Evolutionary conservation across 352 stramenopile genomes (phyloP).

Genomic region (Aphanomyces astaci): DNA sequence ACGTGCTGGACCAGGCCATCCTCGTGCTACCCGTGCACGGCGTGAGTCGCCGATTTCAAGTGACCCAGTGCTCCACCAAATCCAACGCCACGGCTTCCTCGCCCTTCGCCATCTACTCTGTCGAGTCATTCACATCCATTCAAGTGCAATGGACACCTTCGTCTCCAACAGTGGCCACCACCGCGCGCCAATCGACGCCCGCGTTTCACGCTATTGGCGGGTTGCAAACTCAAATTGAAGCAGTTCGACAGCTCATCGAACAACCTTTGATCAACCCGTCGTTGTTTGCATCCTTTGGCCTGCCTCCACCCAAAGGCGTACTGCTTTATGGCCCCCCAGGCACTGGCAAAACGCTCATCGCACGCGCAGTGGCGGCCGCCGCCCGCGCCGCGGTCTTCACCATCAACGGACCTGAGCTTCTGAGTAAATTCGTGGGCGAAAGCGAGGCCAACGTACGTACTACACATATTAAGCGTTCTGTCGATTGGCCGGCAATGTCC

Average conservation of each 20-base stretch:
- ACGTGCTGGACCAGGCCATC: slow-evolving; percentile 42
- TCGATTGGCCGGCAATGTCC: slow-evolving; percentile 17
- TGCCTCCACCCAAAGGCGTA: slow-evolving; percentile 92
- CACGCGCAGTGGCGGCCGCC: slow-evolving; percentile 86
- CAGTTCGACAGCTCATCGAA: slow-evolving; percentile 94
- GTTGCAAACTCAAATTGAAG: slow-evolving; percentile 88
- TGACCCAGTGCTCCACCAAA: slow-evolving; percentile 24
- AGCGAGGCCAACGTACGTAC: slow-evolving; percentile 75
- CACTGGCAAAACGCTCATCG: slow-evolving; percentile 95
- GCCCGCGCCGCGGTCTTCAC: slow-evolving; percentile 90
- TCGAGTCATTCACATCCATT: slow-evolving; percentile 25
- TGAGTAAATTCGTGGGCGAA: slow-evolving; percentile 93
- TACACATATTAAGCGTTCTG: too few relatives aligned
- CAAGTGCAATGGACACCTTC: not conserved
- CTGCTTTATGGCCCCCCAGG: slow-evolving; percentile 93
- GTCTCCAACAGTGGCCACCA: slow-evolving; percentile 32
- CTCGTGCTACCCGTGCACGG: slow-evolving; percentile 58
- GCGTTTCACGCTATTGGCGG: slow-evolving; percentile 81
- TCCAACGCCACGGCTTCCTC: slow-evolving; percentile 13
- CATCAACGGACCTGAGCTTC: slow-evolving; percentile 95
- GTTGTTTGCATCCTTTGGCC: slow-evolving; percentile 88
- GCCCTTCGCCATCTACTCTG: slow-evolving; percentile 9
- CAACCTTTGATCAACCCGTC: slow-evolving; percentile 91
- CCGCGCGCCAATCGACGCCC: slow-evolving; percentile 51
- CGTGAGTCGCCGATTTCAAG: slow-evolving; percentile 42